Evolutionary conservation across 129 eudicot species (phyloP), one percentile per base, ranked within the genome.

Genomic region (Arctium minus): DNA sequence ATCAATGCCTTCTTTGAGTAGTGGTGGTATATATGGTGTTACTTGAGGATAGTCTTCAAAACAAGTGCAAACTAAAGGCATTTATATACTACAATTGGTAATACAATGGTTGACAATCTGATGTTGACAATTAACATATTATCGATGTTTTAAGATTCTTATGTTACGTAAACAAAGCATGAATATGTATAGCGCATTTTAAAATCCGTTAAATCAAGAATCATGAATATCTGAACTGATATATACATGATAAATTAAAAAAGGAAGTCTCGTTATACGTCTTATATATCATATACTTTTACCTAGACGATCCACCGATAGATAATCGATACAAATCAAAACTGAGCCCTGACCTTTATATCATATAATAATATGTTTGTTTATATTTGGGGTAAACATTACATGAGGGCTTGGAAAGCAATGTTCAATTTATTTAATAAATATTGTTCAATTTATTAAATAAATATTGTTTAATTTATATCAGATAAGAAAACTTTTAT

Each of bases 31-130:
- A 40, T 84, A 78, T 73, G 29, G 71, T 84, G 70, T 18, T 15
- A 73, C 62, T 72, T 84, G 71, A 78, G 64, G 42, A 72, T 84
- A 56, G n/a, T 60, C 1, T 32, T 32, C 77, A 32, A 73, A 13
- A 9, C 73, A 53, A 38, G 30, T 75, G 79, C 37, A 69, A 70
- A 80, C 40, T n/a, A 60, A 53, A 18, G 17, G 1, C 18, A 36
- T 80, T 73, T 84, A 30, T 36, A 62, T 48, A 38, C 68, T 15
- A 12, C 70, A 46, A 29, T 17, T 48, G 81, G 50, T 75, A 73
- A 33, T 85, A 69, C 2, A 67, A 65, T 27, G 35, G 71, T 85
- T 85, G 81, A 85, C 85, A 50, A 74, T 53, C 9, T 37, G 81
- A 85, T 75, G 88, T 70, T 46, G 78, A 85, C 81, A 37, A 73